A percentile compares a stretch with the other conserved stretches of the same genome.
These are phyloP conservation scores for Cucurbita moschata DNA, from an alignment of 306 rosid species.

Conservation along the genomic window DNA sequence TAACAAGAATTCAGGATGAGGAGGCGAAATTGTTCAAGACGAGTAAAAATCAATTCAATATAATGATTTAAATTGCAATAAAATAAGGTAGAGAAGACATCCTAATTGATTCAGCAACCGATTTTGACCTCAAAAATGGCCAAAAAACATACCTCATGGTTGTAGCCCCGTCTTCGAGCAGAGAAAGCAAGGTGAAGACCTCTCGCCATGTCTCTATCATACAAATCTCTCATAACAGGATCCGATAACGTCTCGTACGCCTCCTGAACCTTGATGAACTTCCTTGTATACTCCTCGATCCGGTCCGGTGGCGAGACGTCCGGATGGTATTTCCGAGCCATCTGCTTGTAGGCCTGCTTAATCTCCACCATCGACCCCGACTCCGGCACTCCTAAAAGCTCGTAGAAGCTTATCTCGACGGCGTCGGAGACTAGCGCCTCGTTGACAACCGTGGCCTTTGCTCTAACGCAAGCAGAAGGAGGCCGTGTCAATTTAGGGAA, in stretches of 20 bases:
- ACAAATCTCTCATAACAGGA: slow-evolving; percentile 41
- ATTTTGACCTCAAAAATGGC: neutral
- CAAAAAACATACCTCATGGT: slow-evolving; percentile 1
- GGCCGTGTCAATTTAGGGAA: slow-evolving; percentile 8
- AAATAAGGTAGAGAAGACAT: neutral
- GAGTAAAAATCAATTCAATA: neutral
- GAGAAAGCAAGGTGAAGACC: slow-evolving; percentile 66
- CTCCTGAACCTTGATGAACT: slow-evolving; percentile 68
- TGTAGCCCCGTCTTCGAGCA: slow-evolving; percentile 11
- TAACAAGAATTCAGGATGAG: neutral
- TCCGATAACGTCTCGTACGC: slow-evolving; percentile 84
- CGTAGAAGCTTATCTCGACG: slow-evolving; percentile 34
- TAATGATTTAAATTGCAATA: neutral
- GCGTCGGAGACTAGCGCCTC: slow-evolving; percentile 16
- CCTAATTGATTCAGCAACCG: neutral
- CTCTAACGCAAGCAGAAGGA: slow-evolving; percentile 10
- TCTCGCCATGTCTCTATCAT: slow-evolving; percentile 62
- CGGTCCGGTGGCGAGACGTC: slow-evolving; percentile 86
- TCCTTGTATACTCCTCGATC: slow-evolving; percentile 62
- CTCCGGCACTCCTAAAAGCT: slow-evolving; percentile 57
- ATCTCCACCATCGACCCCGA: slow-evolving; percentile 55
- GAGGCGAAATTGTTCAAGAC: neutral
- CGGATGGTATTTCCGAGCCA: slow-evolving; percentile 74
- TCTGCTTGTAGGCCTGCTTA: slow-evolving; percentile 75
- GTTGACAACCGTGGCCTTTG: slow-evolving; percentile 24